phyloP scores from a whole-genome alignment of 192 early-diverging fungal genomes.

The Coemansia sp. region DNA sequence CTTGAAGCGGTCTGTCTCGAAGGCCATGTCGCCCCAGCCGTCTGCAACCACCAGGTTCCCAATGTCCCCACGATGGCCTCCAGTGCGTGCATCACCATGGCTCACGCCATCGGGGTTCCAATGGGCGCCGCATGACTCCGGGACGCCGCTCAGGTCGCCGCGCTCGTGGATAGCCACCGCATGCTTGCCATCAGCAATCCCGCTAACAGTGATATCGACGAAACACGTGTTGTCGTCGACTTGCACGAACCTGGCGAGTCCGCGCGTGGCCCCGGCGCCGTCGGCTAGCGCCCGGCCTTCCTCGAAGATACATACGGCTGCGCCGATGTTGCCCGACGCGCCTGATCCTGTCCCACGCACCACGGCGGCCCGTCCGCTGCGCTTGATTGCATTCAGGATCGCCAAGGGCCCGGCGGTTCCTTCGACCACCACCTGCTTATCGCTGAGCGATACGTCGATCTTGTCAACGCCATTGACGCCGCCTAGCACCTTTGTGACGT shows the following conservation, averaged over 20 bases:
- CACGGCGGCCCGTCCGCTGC: constrained; percentile 73
- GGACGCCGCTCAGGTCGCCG: constrained; percentile 68
- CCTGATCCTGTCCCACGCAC: constrained; percentile 75
- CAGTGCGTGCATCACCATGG: constrained; percentile 21
- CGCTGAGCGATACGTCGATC: constrained; percentile 66
- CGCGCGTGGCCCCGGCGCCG: constrained; percentile 28
- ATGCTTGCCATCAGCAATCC: constrained; percentile 63
- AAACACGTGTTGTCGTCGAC: constrained; percentile 67
- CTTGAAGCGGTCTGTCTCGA: constrained; percentile 71
- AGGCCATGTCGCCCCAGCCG: constrained; percentile 73
- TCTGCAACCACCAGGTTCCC: constrained; percentile 67
- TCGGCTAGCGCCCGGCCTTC: constrained; percentile 34
- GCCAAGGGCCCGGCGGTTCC: constrained; percentile 56
- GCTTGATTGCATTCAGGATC: constrained; percentile 63
- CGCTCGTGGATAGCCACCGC: constrained; percentile 75
- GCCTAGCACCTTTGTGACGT: constrained; percentile 62
- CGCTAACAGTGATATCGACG: constrained; percentile 79
- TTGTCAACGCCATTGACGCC: constrained; percentile 58
- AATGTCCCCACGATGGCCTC: constrained; percentile 62
- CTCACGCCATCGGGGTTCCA: constrained; percentile 32
- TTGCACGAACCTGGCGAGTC: constrained; percentile 82
- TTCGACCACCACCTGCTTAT: constrained; percentile 76
- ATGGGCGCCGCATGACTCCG: constrained; percentile 42
- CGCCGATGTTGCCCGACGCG: constrained; percentile 62
- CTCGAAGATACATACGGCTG: constrained; percentile 92